Evolutionary conservation across 2,329 filamentous ascomycete species (phyloP).

Genomic region (Talaromyces sp.): DNA sequence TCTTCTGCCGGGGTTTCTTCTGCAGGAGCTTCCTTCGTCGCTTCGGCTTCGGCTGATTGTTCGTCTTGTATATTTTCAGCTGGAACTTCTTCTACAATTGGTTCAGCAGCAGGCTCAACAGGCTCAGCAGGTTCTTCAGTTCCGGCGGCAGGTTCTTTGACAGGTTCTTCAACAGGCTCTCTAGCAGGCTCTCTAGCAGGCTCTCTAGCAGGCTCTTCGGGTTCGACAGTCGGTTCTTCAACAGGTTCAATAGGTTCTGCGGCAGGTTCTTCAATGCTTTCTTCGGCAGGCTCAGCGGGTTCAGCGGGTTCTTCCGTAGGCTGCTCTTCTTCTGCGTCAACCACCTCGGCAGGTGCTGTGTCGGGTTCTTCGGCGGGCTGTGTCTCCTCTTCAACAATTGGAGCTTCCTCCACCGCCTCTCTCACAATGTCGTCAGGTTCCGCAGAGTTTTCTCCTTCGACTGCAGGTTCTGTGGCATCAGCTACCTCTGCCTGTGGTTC

Average conservation of each 20-base stretch:
- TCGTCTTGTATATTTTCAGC: background rate
- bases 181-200: constrained; percentile 3
- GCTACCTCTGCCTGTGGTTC: constrained; percentile 14
- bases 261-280: constrained; percentile 12
- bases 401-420: background rate
- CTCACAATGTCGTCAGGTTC: background rate
- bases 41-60: constrained; percentile 15
- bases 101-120: constrained; percentile 11
- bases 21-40: constrained; percentile 12
- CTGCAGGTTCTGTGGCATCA: background rate
- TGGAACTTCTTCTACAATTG: constrained; percentile 12
- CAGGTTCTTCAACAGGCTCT: constrained; percentile 11
- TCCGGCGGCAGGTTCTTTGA: constrained; percentile 13
- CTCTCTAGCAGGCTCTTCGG: constrained; percentile 1
- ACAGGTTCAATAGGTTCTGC: constrained; percentile 7
- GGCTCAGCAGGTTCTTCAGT: constrained; percentile 10
- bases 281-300: constrained; percentile 10
- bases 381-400: background rate
- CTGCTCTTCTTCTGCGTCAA: constrained; percentile 10
- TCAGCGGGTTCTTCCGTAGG: constrained; percentile 12
- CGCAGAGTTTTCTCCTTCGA: background rate
- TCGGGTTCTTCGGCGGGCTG: background rate
- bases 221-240: background rate
- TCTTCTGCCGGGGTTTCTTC: constrained; percentile 15
- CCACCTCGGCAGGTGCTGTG: background rate